Base-by-base conservation (phyloP, 2,329 filamentous ascomycete genomes). In the Claviceps spartinae region DNA sequence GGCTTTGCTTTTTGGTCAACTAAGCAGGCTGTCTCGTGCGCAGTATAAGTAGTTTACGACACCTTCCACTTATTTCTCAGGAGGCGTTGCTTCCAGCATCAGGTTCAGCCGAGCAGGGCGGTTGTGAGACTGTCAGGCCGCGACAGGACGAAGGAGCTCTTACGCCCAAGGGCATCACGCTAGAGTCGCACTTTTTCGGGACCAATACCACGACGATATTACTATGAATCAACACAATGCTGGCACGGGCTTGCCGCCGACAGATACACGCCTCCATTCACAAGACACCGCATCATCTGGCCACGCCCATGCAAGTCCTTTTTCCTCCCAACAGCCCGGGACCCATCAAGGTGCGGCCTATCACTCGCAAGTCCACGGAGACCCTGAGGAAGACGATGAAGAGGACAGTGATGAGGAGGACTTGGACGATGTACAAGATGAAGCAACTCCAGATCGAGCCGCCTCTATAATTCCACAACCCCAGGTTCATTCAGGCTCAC, bases 371-470 rank as follows among this genome's bases (percentile, higher is more conserved):
- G 30, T 9, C 9, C 42, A 54, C 59, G 47, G 45, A 57, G 14
- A 54, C 57, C 20, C 52, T 57, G 38, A 38, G 24, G 52, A 47
- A 34, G 60, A 62, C 36, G 56, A 63, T 55, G 65, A 63, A 37
- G 47, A 49, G 37, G 60, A 62, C 38, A 56, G 63, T 56, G 30
- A 34, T 34, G 65, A 68, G 36, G 52, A 63, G 41, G 62, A 62
- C 38, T 64, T 69, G 63, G 66, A 62, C 58, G 67, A 68, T 22
- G 62, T 59, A 51, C 65, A 68, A 50, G 63, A 64, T 30, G 65
- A 66, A 45, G 63, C 58, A 48, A 57, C 62, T 37, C 51, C 66
- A 11, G 52, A 61, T 44, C 51, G 48, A 26, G 42, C 47, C 46
- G 6, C 40, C 2, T 41, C 13, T 6, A n/a, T 14, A 16, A 13